A percentile compares a stretch with the other conserved stretches of the same genome.
Conservation (phyloP, 2,329 filamentous ascomycete species). For the Diplodia corticola region DNA sequence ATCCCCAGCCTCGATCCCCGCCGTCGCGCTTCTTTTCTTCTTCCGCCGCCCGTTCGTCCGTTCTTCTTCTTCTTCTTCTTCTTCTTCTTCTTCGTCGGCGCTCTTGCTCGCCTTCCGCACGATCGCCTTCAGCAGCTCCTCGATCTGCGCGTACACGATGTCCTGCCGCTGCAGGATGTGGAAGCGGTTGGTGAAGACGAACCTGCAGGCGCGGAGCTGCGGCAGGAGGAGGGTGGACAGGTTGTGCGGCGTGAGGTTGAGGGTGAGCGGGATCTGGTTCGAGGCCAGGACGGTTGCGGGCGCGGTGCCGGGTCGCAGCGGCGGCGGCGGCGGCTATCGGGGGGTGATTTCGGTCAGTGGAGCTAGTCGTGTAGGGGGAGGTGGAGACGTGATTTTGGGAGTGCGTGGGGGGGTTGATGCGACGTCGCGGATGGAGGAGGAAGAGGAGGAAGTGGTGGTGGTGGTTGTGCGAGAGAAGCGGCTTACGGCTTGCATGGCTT, state of each 20-base stretch:
- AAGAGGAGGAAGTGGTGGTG: too few species aligned
- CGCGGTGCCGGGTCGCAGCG: too few species aligned
- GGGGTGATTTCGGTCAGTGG: background rate
- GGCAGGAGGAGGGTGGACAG: background rate
- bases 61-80: too few species aligned
- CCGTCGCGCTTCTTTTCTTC: too few species aligned
- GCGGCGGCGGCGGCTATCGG: background rate
- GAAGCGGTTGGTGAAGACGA: background rate
- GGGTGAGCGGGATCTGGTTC: rapidly evolving
- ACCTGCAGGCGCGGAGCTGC: background rate
- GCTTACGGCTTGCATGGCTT: background rate
- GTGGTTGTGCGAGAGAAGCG: background rate
- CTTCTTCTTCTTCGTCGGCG: too few species aligned
- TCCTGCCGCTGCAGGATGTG: background rate
- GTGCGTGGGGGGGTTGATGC: too few species aligned
- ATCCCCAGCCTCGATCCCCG: too few species aligned
- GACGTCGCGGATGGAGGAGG: too few species aligned
- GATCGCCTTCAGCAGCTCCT: background rate
- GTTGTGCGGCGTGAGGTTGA: background rate
- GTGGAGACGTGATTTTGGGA: too few species aligned
- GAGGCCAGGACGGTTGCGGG: too few species aligned
- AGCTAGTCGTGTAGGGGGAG: too few species aligned
- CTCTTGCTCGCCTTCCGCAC: background rate
- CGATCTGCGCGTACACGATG: background rate
- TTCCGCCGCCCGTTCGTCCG: too few species aligned